Evolutionary conservation across 2,329 filamentous ascomycete genomes (phyloP).

Genomic region (Zalaria obscura): DNA sequence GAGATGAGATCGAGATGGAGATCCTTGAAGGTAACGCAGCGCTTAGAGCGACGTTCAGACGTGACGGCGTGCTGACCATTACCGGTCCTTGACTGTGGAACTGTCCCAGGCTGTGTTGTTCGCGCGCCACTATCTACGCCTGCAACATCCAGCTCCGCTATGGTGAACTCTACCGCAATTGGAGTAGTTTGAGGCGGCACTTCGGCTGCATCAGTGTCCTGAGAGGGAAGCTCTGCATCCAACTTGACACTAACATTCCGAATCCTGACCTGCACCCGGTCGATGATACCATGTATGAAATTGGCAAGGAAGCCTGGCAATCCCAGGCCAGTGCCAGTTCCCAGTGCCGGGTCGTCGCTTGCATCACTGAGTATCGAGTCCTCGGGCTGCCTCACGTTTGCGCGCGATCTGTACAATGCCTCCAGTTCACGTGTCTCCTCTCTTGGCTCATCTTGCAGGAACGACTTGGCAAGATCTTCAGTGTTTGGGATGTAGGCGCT

Average conservation of each 20-base stretch:
- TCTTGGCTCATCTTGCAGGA: conserved; percentile 55
- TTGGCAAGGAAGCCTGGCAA: conserved; percentile 57
- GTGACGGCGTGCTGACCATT: too few relatives aligned
- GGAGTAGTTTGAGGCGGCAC: background rate
- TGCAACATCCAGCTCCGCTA: background rate
- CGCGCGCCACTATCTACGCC: background rate
- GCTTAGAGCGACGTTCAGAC: background rate
- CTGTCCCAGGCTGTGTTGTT: too few relatives aligned
- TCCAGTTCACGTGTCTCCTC: conserved; percentile 55
- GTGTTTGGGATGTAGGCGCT: conserved; percentile 46
- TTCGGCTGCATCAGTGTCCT: background rate
- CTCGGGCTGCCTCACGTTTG: conserved; percentile 39
- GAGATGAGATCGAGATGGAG: background rate
- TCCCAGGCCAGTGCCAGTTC: conserved; percentile 57
- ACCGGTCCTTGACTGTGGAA: too few relatives aligned
- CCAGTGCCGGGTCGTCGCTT: conserved; percentile 46
- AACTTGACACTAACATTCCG: conserved; percentile 52
- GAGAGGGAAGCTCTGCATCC: conserved; percentile 24
- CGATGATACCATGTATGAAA: conserved; percentile 60
- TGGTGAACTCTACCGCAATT: background rate
- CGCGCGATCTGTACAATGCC: conserved; percentile 50
- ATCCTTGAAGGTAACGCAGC: background rate
- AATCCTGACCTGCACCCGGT: conserved; percentile 55
- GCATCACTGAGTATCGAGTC: conserved; percentile 40
- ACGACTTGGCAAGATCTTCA: conserved; percentile 62